A percentile compares a stretch with the other conserved stretches of the same genome.
These are phyloP conservation scores for Apiospora rasikravindrae DNA, from an alignment of 2,329 filamentous ascomycete species.

Conservation along the genomic window DNA sequence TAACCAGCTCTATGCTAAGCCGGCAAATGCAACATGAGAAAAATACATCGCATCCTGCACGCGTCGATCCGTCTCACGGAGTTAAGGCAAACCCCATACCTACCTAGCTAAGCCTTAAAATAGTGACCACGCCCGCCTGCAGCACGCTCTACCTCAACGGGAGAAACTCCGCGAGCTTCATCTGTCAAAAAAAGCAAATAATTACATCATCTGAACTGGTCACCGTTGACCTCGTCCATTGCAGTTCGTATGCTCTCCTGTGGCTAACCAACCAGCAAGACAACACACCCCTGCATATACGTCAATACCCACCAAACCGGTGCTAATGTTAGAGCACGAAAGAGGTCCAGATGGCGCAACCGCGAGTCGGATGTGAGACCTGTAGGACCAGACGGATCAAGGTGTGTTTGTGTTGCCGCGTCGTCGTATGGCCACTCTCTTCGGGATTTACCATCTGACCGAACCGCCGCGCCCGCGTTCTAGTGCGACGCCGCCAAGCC, in stretches of 20 bases:
- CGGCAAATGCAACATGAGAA: neutral
- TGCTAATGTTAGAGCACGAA: no score
- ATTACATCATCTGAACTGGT: neutral
- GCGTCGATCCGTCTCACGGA: neutral
- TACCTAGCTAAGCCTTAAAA: neutral
- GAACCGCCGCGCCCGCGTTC: neutral
- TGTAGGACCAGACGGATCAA: neutral
- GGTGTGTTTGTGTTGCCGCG: neutral
- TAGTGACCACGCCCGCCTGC: neutral
- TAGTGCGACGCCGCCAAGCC: neutral
- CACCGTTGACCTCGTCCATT: neutral
- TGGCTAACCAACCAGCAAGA: no score
- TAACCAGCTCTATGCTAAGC: neutral
- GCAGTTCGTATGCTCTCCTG: neutral
- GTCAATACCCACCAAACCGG: neutral
- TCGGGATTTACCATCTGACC: neutral
- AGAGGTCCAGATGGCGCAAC: neutral
- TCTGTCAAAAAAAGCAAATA: neutral
- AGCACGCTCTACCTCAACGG: neutral
- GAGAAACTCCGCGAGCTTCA: neutral
- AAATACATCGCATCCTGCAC: neutral
- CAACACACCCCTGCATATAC: neutral
- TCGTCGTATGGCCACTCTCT: neutral
- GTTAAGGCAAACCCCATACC: neutral
- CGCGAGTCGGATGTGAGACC: neutral